These are phyloP conservation scores for Streptanthus diversifolius DNA, from an alignment of 345 rosid genomes.

Conservation along the genomic window DNA sequence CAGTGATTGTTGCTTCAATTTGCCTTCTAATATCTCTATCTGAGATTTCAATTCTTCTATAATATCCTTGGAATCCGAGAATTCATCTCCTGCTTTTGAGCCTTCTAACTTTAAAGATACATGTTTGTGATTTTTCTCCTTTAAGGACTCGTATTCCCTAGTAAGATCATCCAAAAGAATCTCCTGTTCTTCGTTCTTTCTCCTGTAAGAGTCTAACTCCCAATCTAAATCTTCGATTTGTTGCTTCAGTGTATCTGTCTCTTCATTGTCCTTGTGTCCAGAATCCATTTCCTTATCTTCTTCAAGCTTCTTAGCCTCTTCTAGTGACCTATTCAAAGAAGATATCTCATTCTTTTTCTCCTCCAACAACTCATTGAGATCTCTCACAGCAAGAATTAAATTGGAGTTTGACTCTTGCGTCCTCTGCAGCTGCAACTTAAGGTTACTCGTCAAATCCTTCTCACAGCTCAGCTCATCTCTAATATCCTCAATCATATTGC, in stretches of 20 bases:
- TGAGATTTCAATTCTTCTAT: constrained; percentile 53
- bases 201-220: constrained; percentile 59
- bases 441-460: constrained; percentile 59
- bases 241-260: constrained; percentile 53
- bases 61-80: constrained; percentile 39
- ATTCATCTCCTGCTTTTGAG: constrained; percentile 36
- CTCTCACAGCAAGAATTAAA: constrained; percentile 74
- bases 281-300: constrained; percentile 30
- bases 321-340: constrained; percentile 38
- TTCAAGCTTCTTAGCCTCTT: constrained; percentile 34
- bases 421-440: constrained; percentile 77
- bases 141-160: constrained; percentile 55
- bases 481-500: constrained; percentile 52
- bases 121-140: constrained; percentile 53
- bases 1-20: constrained; percentile 56
- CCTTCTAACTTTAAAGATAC: constrained; percentile 45
- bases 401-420: constrained; percentile 85
- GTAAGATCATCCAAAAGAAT: constrained; percentile 64
- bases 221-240: constrained; percentile 47
- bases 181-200: constrained; percentile 67
- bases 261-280: constrained; percentile 24
- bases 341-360: constrained; percentile 51
- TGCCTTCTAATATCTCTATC: constrained; percentile 57
- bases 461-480: constrained; percentile 70
- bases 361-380: constrained; percentile 70